A percentile compares a stretch with the other conserved stretches of the same genome.
Conservation (phyloP, 2,329 filamentous ascomycete genomes). For the Fusarium virguliforme region DNA sequence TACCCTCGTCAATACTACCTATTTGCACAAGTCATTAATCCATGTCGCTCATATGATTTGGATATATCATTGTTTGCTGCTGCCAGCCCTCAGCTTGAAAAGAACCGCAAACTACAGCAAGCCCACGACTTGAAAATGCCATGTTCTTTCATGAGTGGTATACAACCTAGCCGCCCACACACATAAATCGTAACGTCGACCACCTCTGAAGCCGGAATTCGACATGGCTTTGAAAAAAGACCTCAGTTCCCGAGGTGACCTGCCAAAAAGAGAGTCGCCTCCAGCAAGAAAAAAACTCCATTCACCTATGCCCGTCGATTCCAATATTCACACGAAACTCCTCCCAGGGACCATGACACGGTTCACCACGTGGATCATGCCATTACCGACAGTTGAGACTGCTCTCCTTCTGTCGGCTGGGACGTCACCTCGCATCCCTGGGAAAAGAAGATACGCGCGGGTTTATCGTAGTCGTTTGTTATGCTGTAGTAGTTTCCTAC, state of each 20-base stretch:
- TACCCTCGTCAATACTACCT: constrained; percentile 30
- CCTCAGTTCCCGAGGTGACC: constrained; percentile 3
- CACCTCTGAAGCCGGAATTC: constrained; percentile 24
- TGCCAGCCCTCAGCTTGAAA: background rate
- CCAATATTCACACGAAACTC: constrained; percentile 15
- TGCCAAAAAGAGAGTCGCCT: background rate
- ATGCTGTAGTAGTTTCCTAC: constrained; percentile 97
- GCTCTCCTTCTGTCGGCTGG: constrained; percentile 45
- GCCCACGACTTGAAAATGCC: constrained; percentile 24
- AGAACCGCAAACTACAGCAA: constrained; percentile 7
- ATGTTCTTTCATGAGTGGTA: constrained; percentile 43
- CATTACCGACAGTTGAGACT: constrained; percentile 45
- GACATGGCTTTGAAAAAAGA: constrained; percentile 2
- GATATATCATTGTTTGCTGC: background rate
- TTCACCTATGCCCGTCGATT: background rate
- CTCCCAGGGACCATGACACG: background rate
- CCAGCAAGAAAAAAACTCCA: constrained; percentile 23
- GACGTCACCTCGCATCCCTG: constrained; percentile 80
- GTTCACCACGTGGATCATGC: constrained; percentile 21
- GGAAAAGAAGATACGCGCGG: constrained; percentile 90
- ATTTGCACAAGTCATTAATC: background rate
- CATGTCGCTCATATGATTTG: background rate
- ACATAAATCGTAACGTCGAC: constrained; percentile 48
- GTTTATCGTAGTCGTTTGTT: constrained; percentile 80
- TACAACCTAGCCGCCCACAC: constrained; percentile 38